phyloP scores from a whole-genome alignment of 257 asterid genomes.

The Buddleja alternifolia region DNA sequence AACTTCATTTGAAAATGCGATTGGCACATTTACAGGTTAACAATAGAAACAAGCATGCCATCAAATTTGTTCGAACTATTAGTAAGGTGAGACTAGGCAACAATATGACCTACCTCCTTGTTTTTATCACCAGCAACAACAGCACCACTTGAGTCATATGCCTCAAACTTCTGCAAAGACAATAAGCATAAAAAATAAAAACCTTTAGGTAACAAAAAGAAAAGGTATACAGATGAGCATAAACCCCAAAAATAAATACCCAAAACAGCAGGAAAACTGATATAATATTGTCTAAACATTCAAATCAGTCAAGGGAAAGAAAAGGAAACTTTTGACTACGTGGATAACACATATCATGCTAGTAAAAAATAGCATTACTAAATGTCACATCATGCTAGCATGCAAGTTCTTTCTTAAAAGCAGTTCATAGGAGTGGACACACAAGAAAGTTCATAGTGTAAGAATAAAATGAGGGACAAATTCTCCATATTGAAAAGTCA shows the following conservation, averaged over 20 bases:
- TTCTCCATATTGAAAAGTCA: neutral
- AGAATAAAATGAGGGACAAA: neutral
- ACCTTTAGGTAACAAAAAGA: slow-evolving; percentile 4
- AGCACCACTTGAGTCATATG: slow-evolving; percentile 71
- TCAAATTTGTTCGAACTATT: neutral
- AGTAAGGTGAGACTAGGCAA: slow-evolving; percentile 12
- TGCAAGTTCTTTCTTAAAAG: neutral
- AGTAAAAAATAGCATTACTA: neutral
- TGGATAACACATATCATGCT: neutral
- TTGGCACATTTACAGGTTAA: slow-evolving; percentile 1
- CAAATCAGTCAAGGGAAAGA: neutral
- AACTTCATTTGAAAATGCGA: neutral
- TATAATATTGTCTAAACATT: slow-evolving; percentile 2
- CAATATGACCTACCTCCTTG: slow-evolving; percentile 67
- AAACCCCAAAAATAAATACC: neutral
- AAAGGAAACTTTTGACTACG: neutral
- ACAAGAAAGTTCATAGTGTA: neutral
- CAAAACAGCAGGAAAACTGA: neutral
- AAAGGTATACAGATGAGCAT: neutral
- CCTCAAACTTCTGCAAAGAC: slow-evolving; percentile 83
- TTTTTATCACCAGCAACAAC: slow-evolving; percentile 84
- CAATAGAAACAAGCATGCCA: neutral
- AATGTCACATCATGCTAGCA: neutral
- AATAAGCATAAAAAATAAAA: slow-evolving; percentile 20
- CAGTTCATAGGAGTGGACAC: neutral